These are phyloP conservation scores for Fusarium liriodendri DNA, from an alignment of 2,329 filamentous ascomycete species.

Conservation along the genomic window DNA sequence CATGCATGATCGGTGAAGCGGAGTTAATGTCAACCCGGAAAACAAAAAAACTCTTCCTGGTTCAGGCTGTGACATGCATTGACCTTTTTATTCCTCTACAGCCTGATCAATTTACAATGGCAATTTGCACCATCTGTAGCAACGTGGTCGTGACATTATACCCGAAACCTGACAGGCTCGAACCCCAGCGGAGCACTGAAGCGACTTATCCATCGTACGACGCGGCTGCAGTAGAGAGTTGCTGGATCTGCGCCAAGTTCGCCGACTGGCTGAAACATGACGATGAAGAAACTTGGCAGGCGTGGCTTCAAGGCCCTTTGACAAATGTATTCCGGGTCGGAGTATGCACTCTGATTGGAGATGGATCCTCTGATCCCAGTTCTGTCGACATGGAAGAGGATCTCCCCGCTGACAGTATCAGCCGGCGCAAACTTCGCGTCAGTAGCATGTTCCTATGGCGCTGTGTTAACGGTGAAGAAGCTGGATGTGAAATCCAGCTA, in stretches of 20 bases:
- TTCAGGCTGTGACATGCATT: neutral
- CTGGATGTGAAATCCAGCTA: neutral
- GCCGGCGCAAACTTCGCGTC: neutral
- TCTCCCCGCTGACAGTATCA: neutral
- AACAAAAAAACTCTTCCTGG: neutral
- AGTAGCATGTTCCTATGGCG: neutral
- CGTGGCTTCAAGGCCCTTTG: neutral
- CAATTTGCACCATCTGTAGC: neutral
- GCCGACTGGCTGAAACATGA: neutral
- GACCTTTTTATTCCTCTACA: neutral
- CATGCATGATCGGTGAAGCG: neutral
- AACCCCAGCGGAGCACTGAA: neutral
- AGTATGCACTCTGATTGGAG: neutral
- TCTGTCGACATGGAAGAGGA: neutral
- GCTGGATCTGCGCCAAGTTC: neutral
- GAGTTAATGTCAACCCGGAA: neutral
- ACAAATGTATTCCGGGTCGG: neutral
- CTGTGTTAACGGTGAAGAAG: neutral
- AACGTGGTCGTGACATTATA: neutral
- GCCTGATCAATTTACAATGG: neutral
- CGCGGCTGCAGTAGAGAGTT: neutral
- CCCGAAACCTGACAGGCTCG: neutral
- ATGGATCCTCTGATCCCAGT: neutral
- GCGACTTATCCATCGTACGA: neutral
- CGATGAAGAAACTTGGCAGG: neutral